A percentile compares a stretch with the other conserved stretches of the same genome.
These are phyloP conservation scores for Candida dajiaensis DNA, from an alignment of 805 yeast species.

Conservation along the genomic window DNA sequence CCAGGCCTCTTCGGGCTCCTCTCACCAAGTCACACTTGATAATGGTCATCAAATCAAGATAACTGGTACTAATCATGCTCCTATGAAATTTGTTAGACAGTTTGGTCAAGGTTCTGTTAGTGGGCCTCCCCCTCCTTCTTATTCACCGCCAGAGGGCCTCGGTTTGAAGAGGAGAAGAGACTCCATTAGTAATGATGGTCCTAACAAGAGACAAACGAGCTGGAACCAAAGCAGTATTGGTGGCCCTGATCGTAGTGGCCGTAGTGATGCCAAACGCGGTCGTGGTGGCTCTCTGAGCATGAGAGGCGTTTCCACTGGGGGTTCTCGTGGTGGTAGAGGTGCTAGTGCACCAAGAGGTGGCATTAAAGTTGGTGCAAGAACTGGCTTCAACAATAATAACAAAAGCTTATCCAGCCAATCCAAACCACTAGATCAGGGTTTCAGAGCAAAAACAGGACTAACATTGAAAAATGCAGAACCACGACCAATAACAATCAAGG, in stretches of 20 bases:
- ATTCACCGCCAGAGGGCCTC: neutral
- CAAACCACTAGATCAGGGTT: neutral
- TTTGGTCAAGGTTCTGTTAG: conserved; percentile 6
- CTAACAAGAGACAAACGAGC: neutral
- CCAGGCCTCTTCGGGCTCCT: neutral
- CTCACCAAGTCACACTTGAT: neutral
- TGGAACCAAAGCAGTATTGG: neutral
- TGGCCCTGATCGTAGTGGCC: neutral
- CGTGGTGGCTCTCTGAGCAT: conserved; percentile 3
- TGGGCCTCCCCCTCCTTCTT: too few species aligned
- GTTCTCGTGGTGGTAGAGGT: conserved; percentile 6
- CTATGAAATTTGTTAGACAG: conserved; percentile 7
- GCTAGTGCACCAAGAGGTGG: neutral
- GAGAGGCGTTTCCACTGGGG: neutral
- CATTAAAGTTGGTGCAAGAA: too few species aligned
- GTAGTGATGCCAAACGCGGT: conserved; percentile 2
- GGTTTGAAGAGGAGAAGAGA: conserved; percentile 8
- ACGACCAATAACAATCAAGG: conserved; percentile 1
- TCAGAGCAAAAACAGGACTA: neutral
- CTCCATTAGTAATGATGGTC: neutral
- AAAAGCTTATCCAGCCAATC: neutral
- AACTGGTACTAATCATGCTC: conserved; percentile 12
- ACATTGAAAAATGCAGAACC: neutral
- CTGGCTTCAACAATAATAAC: neutral
- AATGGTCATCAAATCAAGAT: conserved; percentile 2